phyloP scores from a whole-genome alignment of 306 rosid species.

The Cucurbita argyrosperma region DNA sequence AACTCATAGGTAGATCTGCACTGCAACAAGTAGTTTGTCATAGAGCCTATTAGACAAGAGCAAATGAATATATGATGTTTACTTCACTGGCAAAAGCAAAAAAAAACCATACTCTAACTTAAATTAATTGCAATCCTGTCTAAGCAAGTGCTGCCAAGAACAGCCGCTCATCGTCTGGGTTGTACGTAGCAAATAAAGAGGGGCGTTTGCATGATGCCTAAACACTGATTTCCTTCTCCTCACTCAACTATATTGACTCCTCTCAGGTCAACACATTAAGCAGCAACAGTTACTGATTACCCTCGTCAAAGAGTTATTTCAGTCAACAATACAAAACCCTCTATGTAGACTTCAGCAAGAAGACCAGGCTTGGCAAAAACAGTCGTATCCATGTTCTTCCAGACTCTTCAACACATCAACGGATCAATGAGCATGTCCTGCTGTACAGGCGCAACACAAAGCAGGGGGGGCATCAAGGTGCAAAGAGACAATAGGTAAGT shows the following conservation, averaged over 20 bases:
- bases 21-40: slow-evolving; percentile 52
- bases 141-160: slow-evolving; percentile 79
- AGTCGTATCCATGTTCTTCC: slow-evolving; percentile 80
- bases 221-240: slow-evolving; percentile 98
- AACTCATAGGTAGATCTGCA: slow-evolving; percentile 92
- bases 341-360: slow-evolving; percentile 97
- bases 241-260: slow-evolving; percentile 89
- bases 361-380: slow-evolving; percentile 97
- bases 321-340: slow-evolving; percentile 95
- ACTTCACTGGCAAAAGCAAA: slow-evolving; percentile 13
- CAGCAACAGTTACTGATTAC: slow-evolving; percentile 97
- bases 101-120: slow-evolving; percentile 51
- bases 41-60: slow-evolving; percentile 21
- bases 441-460: too few relatives aligned
- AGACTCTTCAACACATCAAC: slow-evolving; percentile 98
- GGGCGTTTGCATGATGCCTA: slow-evolving; percentile 86
- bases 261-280: slow-evolving; percentile 86
- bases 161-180: slow-evolving; percentile 97
- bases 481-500: too few relatives aligned
- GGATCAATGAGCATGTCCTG: slow-evolving; percentile 93
- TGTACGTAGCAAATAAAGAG: slow-evolving; percentile 93
- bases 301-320: slow-evolving; percentile 95
- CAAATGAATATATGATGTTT: slow-evolving; percentile 1
- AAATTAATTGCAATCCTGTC: slow-evolving; percentile 90
- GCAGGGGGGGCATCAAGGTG: too few relatives aligned